Base-by-base conservation (phyloP, 1,284 basidiomycete genomes). In the Cystobasidium slooffiae region DNA sequence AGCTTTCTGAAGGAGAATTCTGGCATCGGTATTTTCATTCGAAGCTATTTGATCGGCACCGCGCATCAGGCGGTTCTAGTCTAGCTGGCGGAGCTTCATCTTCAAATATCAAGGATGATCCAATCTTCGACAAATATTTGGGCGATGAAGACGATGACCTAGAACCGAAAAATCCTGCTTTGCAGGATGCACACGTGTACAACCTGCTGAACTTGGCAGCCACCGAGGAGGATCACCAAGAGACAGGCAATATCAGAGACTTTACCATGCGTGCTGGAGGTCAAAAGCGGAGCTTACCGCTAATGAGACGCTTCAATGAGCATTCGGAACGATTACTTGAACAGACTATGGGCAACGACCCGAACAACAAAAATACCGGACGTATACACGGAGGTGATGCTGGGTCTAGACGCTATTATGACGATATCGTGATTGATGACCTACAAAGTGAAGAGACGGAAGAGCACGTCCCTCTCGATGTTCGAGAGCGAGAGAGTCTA, bases 11-110 rank as follows among this genome's bases (percentile, higher is more conserved):
- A 82, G 89, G 88, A 73, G 89, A 93, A 76, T 99, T 99, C 81
- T 99, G 97, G 97, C 90, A 88, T 77, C 88, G 96, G 47, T 99
- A 98, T 84, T 98, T 99, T 81, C 90, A 93, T 78, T 95, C 92
- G 10, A 93, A 91, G 80, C 85, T 99, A 9, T 98, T 97, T 86
- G 93, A 97, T 80, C 89, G 91, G 1, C 92, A 98, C 82, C 89
- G 94, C 47, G 95, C 96, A 1, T 94, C 92, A 39, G 93, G 94
- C 75, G 88, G 95, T 55, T 92, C 91, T 7, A 89, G 91, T 1
- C 41, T 73, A 9, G 49, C 91, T 90, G 16, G 85, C 89, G 8
- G 91, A 93, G 79, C 77, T 3, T 75, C 78, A n/a, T 75, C 76
- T 44, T 90, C 93, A 80, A 89, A 93, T 16, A 89, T 93, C 68